phyloP scores from a whole-genome alignment of 2,329 filamentous ascomycete genomes.

The Orbilia oligospora region DNA sequence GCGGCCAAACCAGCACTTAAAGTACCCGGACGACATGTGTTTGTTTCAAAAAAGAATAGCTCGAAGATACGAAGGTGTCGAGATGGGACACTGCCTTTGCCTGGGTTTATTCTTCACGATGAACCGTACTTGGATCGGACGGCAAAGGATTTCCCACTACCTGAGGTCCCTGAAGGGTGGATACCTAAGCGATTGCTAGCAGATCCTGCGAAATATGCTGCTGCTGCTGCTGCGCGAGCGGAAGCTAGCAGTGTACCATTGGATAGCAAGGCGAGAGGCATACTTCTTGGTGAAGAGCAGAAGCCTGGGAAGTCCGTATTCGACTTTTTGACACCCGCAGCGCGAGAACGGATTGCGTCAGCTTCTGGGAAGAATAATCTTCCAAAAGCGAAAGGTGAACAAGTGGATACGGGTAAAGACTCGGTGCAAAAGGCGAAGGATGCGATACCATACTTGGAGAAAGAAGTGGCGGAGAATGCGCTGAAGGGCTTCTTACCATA shows the following conservation, averaged over 20 bases:
- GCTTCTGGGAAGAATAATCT: conserved; percentile 83
- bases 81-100: conserved; percentile 83
- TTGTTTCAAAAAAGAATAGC: conserved; percentile 77
- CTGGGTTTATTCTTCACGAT: conserved; percentile 82
- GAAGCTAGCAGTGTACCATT: neutral
- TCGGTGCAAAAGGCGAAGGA: conserved; percentile 73
- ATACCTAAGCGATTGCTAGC: conserved; percentile 64
- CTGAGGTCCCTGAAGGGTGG: conserved; percentile 81
- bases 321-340: conserved; percentile 85
- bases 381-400: conserved; percentile 82
- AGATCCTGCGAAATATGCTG: conserved; percentile 44
- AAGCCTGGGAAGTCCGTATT: conserved; percentile 95
- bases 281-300: conserved; percentile 82
- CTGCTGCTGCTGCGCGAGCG: conserved; percentile 12
- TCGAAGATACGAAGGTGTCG: conserved; percentile 79
- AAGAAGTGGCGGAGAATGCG: conserved; percentile 68
- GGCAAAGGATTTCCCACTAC: conserved; percentile 74
- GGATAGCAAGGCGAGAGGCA: conserved; percentile 72
- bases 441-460: conserved; percentile 69
- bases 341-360: conserved; percentile 81
- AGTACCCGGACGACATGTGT: conserved; percentile 77
- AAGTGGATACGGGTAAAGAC: conserved; percentile 76
- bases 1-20: conserved; percentile 65
- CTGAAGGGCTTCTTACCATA: conserved; percentile 82
- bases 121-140: conserved; percentile 66